Evolutionary conservation across 164 flowering plant species (phyloP), one percentile per base, ranked within the genome.

Genomic region (Aristolochia californica): DNA sequence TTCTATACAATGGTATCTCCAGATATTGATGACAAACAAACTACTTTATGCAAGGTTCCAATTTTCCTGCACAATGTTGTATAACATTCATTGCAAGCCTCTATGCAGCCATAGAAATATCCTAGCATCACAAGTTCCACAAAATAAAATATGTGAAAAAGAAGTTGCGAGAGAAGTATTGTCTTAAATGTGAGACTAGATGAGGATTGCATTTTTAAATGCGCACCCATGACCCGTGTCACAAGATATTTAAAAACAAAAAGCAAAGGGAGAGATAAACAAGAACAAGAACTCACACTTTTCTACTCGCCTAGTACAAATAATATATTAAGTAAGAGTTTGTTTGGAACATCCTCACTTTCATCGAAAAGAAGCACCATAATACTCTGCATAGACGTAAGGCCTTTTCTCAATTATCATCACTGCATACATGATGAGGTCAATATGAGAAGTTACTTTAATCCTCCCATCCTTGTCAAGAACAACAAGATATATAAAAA

Each of bases 291-390:
- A 59, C 81, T 80, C 65, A 90, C 99, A 68, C 72, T 77, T 74
- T 68, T 84, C 56, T 74, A 75, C 10, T 81, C 85, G 58, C 97
- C 96, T 67, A 94, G 70, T 49, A 62, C 69, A 58, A 97, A 80
- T 49, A 94, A 56, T 61, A 89, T 53, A n/a, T n/a, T n/a, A 56
- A 77, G 64, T 61, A 94, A 68, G 38, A 90, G 78, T 57, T 82
- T 86, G 70, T 87, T 96, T 11, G 62, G 73, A 40, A 94, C 63
- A 51, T 94, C 97, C 75, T 94, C 99, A 68, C 96, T 90, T 68
- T 94, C 99, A 65, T 94, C 97, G 53, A 94, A 61, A n/a, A 94
- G 81, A 75, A 84, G 84, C 53, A 68, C 70, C 97, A 94, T 90
- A 57, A 90, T 94, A 15, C 82, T 78, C 70, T 87, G 80, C 97